phyloP scores from a whole-genome alignment of 2,329 filamentous ascomycete genomes.

The Ramularia endophylla region DNA sequence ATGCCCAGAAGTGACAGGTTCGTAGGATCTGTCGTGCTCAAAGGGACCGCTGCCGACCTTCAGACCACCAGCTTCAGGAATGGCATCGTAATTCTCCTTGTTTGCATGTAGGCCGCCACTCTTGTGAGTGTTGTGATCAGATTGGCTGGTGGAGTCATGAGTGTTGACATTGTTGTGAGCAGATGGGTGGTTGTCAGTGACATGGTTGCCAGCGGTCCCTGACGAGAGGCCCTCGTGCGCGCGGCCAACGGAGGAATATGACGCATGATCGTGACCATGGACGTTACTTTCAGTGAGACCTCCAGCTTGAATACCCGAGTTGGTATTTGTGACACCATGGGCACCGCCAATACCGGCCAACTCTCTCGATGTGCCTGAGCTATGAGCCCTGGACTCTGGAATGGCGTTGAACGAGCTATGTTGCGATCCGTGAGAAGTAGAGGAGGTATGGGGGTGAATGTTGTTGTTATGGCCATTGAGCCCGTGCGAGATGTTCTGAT shows the following conservation, averaged over 20 bases:
- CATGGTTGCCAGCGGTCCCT: not conserved
- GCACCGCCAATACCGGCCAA: not conserved
- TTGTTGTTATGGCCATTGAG: too few relatives aligned
- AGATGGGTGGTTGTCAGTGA: not conserved
- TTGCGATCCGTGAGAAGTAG: too few relatives aligned
- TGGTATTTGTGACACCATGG: not conserved
- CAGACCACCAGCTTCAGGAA: not conserved
- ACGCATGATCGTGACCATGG: not conserved
- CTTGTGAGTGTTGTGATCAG: not conserved
- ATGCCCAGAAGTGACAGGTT: not conserved
- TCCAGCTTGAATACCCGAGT: not conserved
- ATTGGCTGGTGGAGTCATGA: not conserved
- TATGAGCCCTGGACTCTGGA: too few relatives aligned
- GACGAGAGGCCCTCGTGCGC: not conserved
- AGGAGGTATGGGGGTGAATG: too few relatives aligned
- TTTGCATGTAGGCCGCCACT: not conserved
- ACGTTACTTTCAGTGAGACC: too few relatives aligned
- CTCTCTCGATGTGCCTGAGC: too few relatives aligned
- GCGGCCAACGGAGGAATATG: not conserved
- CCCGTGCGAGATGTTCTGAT: too few relatives aligned
- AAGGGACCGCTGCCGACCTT: conserved; percentile 1
- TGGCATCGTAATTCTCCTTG: not conserved
- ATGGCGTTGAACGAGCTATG: too few relatives aligned
- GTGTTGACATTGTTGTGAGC: not conserved
- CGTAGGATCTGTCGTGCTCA: conserved; percentile 1